Conservation (phyloP, 768 basidiomycete species). For the Hygrophorus russula region DNA sequence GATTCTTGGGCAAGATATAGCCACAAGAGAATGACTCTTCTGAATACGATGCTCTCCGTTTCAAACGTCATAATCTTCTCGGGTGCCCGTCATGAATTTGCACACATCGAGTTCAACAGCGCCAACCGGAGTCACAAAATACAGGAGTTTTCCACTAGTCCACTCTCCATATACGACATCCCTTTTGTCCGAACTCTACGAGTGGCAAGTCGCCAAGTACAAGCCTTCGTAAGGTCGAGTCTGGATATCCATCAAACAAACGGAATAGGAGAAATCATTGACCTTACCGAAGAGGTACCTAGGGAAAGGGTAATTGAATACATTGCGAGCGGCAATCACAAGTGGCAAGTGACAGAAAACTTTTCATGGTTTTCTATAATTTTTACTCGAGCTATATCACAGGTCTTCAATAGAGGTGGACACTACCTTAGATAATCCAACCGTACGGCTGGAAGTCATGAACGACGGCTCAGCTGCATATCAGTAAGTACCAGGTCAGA, state of each 20-base stretch:
- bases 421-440: constrained; percentile 39
- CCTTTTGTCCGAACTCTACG: constrained; percentile 47
- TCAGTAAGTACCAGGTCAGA: constrained; percentile 33
- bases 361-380: not conserved
- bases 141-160: constrained; percentile 58
- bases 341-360: constrained; percentile 34
- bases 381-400: not conserved
- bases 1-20: too few species aligned
- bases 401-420: constrained; percentile 67
- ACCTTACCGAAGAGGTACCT: constrained; percentile 29
- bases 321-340: constrained; percentile 52
- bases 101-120: constrained; percentile 49
- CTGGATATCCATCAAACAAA: constrained; percentile 17
- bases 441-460: constrained; percentile 42
- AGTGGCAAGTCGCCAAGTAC: constrained; percentile 29
- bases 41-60: constrained; percentile 48
- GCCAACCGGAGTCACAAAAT: constrained; percentile 28
- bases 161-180: constrained; percentile 60
- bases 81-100: constrained; percentile 75
- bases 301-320: constrained; percentile 44
- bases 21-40: constrained; percentile 46
- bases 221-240: constrained; percentile 24
- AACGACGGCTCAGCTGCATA: constrained; percentile 48
- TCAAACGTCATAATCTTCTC: constrained; percentile 62
- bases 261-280: constrained; percentile 14